Conservation (phyloP, 2,329 filamentous ascomycete species). For the Hypoxylon sp. region DNA sequence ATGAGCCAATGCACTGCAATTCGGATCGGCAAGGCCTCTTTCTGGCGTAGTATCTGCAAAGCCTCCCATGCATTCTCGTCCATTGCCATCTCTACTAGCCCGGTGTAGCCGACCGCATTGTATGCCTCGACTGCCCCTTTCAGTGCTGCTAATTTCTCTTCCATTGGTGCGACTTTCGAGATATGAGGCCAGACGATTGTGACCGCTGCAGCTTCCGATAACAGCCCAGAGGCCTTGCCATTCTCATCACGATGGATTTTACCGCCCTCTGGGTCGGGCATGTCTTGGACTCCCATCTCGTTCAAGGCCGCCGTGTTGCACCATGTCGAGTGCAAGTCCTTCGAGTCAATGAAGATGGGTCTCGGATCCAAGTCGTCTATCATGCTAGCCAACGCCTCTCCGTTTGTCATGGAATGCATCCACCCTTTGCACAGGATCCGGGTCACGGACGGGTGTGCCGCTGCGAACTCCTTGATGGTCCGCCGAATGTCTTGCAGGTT, state of each 20-base stretch:
- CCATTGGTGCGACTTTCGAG: constrained; percentile 61
- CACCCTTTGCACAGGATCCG: constrained; percentile 67
- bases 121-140: constrained; percentile 63
- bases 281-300: constrained; percentile 63
- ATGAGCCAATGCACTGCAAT: constrained; percentile 71
- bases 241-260: constrained; percentile 62
- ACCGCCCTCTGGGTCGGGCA: constrained; percentile 64
- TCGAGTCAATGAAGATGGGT: constrained; percentile 69
- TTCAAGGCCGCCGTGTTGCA: constrained; percentile 65
- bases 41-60: constrained; percentile 57
- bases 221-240: constrained; percentile 63
- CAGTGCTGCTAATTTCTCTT: constrained; percentile 63
- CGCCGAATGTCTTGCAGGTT: constrained; percentile 63
- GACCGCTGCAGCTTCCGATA: constrained; percentile 67
- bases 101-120: constrained; percentile 65
- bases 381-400: constrained; percentile 62
- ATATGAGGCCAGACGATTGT: constrained; percentile 68
- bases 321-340: constrained; percentile 70
- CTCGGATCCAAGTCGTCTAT: constrained; percentile 65
- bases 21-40: constrained; percentile 58
- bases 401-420: constrained; percentile 69
- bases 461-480: constrained; percentile 61
- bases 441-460: constrained; percentile 58
- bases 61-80: constrained; percentile 68
- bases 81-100: constrained; percentile 71